These are phyloP conservation scores for Beauveria varroae DNA, from an alignment of 2,329 filamentous ascomycete genomes.

Conservation along the genomic window DNA sequence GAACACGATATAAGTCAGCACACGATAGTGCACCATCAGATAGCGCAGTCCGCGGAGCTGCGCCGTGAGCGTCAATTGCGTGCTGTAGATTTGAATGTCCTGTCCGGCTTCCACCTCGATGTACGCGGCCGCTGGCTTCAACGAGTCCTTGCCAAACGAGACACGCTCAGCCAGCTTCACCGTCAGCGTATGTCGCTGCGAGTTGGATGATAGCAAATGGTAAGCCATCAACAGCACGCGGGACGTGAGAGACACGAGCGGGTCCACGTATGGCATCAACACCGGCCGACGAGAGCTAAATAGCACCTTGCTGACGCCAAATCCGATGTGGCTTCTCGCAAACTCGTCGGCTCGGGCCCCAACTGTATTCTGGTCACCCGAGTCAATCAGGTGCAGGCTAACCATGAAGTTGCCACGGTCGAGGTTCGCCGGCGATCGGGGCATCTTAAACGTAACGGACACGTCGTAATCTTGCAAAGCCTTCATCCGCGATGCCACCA, in stretches of 20 bases:
- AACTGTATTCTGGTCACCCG: conserved; percentile 22
- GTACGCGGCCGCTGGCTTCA: conserved; percentile 38
- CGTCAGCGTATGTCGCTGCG: conserved; percentile 55
- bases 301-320: conserved; percentile 36
- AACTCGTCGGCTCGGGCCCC: conserved; percentile 22
- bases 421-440: conserved; percentile 68
- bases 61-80: conserved; percentile 62
- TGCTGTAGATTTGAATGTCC: conserved; percentile 69
- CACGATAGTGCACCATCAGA: conserved; percentile 78
- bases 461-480: conserved; percentile 80
- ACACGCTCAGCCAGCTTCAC: conserved; percentile 69
- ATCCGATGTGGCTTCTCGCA: conserved; percentile 25
- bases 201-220: conserved; percentile 58
- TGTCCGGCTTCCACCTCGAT: conserved; percentile 63
- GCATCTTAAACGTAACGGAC: conserved; percentile 64
- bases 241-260: conserved; percentile 54
- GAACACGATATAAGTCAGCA: conserved; percentile 61
- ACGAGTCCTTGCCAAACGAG: conserved; percentile 44
- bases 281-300: conserved; percentile 65
- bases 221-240: conserved; percentile 58
- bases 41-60: conserved; percentile 69
- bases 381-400: conserved; percentile 60
- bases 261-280: conserved; percentile 72
- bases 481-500: conserved; percentile 48
- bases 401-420: conserved; percentile 92